Conservation (phyloP, 176 grass and related monocot genomes). For the Oryza meridionalis region DNA sequence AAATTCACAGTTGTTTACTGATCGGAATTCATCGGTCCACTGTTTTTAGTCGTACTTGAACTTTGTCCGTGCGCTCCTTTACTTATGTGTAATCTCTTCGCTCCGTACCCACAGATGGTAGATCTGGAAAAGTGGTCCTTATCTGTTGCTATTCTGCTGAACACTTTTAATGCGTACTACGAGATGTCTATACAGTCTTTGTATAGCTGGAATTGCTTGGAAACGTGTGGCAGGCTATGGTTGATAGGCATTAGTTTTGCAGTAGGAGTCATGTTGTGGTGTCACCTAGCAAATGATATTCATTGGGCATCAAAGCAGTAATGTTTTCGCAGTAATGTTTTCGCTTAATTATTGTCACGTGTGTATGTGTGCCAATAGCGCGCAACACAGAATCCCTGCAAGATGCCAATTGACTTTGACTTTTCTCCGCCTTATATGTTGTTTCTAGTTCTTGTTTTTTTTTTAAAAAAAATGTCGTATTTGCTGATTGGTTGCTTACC, state of each 20-base stretch:
- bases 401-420: neutral
- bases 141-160: constrained; percentile 21
- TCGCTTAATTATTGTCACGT: constrained; percentile 8
- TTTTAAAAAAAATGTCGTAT: neutral
- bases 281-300: constrained; percentile 30
- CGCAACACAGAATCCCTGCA: neutral
- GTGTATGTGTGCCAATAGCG: neutral
- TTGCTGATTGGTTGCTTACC: constrained; percentile 3
- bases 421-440: neutral
- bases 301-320: constrained; percentile 9
- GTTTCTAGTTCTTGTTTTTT: constrained; percentile 3
- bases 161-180: constrained; percentile 35
- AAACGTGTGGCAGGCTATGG: constrained; percentile 27
- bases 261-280: constrained; percentile 25
- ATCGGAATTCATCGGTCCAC: neutral
- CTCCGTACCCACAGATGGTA: constrained; percentile 17
- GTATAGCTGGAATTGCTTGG: constrained; percentile 39
- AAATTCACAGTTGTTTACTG: constrained; percentile 32
- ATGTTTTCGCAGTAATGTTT: neutral
- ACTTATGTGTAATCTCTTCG: neutral
- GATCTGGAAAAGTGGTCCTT: constrained; percentile 40
- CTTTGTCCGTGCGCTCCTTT: constrained; percentile 6
- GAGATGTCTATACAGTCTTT: constrained; percentile 10
- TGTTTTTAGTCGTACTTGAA: constrained; percentile 44
- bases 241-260: constrained; percentile 2